phyloP scores from a whole-genome alignment of 2,329 filamentous ascomycete genomes.

The Alternaria sp. region DNA sequence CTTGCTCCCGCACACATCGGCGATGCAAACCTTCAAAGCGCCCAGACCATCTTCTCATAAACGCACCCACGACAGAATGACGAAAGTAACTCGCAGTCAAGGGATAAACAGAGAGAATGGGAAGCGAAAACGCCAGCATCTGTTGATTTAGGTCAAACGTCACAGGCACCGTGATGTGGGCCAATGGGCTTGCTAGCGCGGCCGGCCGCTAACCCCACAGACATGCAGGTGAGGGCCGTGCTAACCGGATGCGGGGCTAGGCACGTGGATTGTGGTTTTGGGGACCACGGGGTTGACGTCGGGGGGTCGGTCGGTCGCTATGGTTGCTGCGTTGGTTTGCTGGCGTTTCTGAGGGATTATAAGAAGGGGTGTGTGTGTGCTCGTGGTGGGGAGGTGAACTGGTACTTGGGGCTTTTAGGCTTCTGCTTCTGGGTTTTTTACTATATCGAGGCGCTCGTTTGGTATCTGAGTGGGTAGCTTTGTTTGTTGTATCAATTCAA shows the following conservation, averaged over 20 bases:
- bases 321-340: not conserved
- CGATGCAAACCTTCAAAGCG: not conserved
- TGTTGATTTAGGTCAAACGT: slow-evolving; percentile 1
- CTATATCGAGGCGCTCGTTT: not conserved
- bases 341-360: not conserved
- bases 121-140: not conserved
- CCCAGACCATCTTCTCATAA: not conserved
- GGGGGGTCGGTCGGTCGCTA: not conserved
- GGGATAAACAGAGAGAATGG: not conserved
- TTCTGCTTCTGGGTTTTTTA: not conserved
- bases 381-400: not conserved
- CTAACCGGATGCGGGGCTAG: slow-evolving; percentile 4
- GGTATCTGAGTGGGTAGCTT: not conserved
- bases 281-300: slow-evolving; percentile 12
- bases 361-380: not conserved
- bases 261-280: not conserved
- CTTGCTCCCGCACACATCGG: not conserved
- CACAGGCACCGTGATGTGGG: slow-evolving; percentile 7
- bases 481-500: slow-evolving; percentile 8
- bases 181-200: slow-evolving; percentile 5
- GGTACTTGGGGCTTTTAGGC: not conserved
- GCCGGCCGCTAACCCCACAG: slow-evolving; percentile 4
- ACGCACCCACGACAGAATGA: not conserved
- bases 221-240: not conserved
- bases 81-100: not conserved